A percentile compares a stretch with the other conserved stretches of the same genome.
Conservation (phyloP, 2,329 filamentous ascomycete genomes). For the Aspergillus glaucus region DNA sequence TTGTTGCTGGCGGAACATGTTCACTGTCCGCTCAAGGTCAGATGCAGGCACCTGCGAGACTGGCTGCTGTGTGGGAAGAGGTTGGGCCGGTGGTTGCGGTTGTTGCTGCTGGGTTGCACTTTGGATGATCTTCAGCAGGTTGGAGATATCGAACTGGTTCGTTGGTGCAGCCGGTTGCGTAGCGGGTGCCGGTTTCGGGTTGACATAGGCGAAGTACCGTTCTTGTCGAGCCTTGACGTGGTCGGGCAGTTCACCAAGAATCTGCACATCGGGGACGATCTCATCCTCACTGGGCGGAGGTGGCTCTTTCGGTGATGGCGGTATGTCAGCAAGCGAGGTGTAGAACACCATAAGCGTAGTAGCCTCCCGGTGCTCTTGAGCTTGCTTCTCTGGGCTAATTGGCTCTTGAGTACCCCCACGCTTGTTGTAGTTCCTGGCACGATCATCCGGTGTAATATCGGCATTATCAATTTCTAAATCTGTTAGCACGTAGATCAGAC, state of each 20-base stretch:
- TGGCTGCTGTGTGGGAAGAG: conserved; percentile 17
- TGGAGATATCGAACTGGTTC: conserved; percentile 33
- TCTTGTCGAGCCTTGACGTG: conserved; percentile 36
- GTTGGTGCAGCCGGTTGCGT: conserved; percentile 17
- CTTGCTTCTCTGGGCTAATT: conserved; percentile 35
- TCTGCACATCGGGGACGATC: conserved; percentile 23
- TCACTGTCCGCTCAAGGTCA: conserved; percentile 33
- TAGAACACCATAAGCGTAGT: conserved; percentile 46
- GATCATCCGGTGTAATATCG: conserved; percentile 28
- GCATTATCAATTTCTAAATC: conserved; percentile 35
- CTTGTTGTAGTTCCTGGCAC: conserved; percentile 35
- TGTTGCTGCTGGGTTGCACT: conserved; percentile 24
- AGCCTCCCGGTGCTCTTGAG: conserved; percentile 42
- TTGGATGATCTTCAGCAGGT: conserved; percentile 37
- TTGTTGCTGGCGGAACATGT: conserved; percentile 31
- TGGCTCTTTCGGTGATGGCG: conserved; percentile 43
- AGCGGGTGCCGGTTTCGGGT: conserved; percentile 23
- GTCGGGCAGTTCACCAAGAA: conserved; percentile 40
- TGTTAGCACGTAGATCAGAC: conserved; percentile 2
- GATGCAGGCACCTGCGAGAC: conserved; percentile 15
- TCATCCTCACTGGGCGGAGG: conserved; percentile 34
- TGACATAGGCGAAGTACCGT: conserved; percentile 33
- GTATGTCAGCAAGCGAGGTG: conserved; percentile 40
- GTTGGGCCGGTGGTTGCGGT: conserved; percentile 23
- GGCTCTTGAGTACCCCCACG: conserved; percentile 36